phyloP scores from a whole-genome alignment of 352 stramenopile species.

The Phytophthora megakarya region DNA sequence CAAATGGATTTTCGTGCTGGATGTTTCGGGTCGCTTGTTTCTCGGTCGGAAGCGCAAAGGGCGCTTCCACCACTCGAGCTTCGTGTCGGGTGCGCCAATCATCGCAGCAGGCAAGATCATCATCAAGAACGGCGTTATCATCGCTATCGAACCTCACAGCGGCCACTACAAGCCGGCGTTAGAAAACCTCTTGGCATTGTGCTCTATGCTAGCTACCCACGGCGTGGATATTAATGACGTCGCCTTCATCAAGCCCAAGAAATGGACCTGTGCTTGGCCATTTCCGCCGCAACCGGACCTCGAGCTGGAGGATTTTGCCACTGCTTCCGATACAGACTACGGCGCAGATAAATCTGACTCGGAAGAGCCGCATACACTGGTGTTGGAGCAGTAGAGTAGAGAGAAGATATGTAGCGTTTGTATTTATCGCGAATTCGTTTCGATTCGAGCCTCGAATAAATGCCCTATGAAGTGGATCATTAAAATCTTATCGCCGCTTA shows the following conservation, averaged over 20 bases:
- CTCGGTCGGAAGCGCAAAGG: constrained; percentile 77
- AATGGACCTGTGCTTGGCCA: constrained; percentile 68
- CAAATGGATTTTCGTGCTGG: constrained; percentile 86
- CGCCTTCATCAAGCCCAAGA: constrained; percentile 70
- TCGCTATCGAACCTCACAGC: constrained; percentile 73
- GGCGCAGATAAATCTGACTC: constrained; percentile 44
- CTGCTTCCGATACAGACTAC: constrained; percentile 53
- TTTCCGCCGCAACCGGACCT: constrained; percentile 44
- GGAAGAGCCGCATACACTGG: constrained; percentile 34
- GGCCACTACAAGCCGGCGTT: constrained; percentile 76
- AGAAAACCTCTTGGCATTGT: constrained; percentile 52
- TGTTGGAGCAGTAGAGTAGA: constrained; percentile 18
- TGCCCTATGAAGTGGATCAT: not conserved
- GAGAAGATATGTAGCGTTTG: constrained; percentile 12
- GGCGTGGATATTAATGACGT: constrained; percentile 50
- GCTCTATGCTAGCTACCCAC: constrained; percentile 39
- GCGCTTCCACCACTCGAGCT: constrained; percentile 81
- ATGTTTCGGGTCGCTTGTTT: constrained; percentile 48
- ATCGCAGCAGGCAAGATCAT: constrained; percentile 70
- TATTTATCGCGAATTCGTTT: constrained; percentile 28
- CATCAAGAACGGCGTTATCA: constrained; percentile 57
- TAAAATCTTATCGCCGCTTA: constrained; percentile 67
- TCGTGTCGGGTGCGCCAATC: constrained; percentile 66
- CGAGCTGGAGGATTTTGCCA: constrained; percentile 47
- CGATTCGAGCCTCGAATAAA: constrained; percentile 20